Conservation (phyloP, 352 stramenopile genomes). For the Phytophthora pseudosyringae region DNA sequence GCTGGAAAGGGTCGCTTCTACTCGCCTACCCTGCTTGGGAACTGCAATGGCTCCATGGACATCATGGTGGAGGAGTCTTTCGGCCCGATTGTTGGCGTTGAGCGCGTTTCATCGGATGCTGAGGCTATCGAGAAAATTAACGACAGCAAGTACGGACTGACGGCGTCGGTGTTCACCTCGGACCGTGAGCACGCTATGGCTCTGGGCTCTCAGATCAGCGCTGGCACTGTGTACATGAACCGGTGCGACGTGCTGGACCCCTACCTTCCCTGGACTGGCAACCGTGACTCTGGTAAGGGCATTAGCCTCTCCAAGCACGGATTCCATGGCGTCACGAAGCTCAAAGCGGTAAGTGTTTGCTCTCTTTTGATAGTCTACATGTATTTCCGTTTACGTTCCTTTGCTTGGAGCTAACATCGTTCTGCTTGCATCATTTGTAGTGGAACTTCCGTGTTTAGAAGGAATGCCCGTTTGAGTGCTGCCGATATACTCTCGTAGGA, state of each 20-base stretch:
- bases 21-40: conserved; percentile 73
- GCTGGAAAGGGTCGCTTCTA: conserved; percentile 77
- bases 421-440: conserved; percentile 29
- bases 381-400: conserved; percentile 1
- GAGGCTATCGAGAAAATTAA: conserved; percentile 85
- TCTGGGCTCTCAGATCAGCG: conserved; percentile 65
- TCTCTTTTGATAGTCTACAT: background rate
- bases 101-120: conserved; percentile 72
- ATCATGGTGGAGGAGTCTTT: conserved; percentile 89
- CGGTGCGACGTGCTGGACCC: conserved; percentile 84
- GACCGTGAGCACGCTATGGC: conserved; percentile 61
- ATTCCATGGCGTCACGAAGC: conserved; percentile 78
- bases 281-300: conserved; percentile 83
- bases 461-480: conserved; percentile 1
- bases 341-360: conserved; percentile 68
- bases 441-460: conserved; percentile 79
- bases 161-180: conserved; percentile 74
- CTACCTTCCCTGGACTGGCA: conserved; percentile 82
- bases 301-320: conserved; percentile 84
- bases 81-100: conserved; percentile 79
- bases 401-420: conserved; percentile 15
- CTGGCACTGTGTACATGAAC: conserved; percentile 88
- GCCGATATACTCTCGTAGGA: background rate
- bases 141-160: conserved; percentile 83
- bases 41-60: conserved; percentile 71